phyloP scores from a whole-genome alignment of 352 stramenopile species.

The Globisporangium radiosum region DNA sequence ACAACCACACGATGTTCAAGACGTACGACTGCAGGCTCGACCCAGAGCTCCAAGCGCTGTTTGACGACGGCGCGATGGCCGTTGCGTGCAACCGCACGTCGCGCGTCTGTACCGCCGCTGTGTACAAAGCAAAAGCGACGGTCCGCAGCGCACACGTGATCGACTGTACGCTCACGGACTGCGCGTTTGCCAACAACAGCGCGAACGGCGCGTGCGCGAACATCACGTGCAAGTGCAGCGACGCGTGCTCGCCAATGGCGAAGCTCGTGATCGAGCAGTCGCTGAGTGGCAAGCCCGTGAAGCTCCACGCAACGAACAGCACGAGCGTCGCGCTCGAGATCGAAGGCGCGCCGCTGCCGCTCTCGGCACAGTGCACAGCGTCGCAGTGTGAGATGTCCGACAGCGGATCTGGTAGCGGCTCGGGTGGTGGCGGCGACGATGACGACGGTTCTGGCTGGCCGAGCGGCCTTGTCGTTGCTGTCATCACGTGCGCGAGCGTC shows the following conservation, averaged over 20 bases:
- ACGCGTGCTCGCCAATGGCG: constrained; percentile 48
- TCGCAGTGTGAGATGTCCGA: constrained; percentile 50
- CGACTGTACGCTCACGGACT: constrained; percentile 57
- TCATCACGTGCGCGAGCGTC: constrained; percentile 24
- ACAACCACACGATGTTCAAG: constrained; percentile 37
- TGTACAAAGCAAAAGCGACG: constrained; percentile 53
- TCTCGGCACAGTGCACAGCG: constrained; percentile 54
- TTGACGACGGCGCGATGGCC: constrained; percentile 57
- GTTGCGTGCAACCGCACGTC: constrained; percentile 49
- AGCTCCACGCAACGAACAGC: constrained; percentile 34
- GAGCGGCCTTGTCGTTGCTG: constrained; percentile 25
- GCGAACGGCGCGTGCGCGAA: constrained; percentile 32
- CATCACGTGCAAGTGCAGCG: constrained; percentile 64
- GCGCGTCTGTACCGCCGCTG: constrained; percentile 49
- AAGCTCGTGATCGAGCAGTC: constrained; percentile 59
- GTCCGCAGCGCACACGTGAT: constrained; percentile 53
- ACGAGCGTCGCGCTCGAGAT: constrained; percentile 61
- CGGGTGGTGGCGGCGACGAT: constrained; percentile 15
- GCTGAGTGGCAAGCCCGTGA: constrained; percentile 62
- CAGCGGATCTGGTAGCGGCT: constrained; percentile 17
- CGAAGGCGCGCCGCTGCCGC: constrained; percentile 57
- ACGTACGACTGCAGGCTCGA: constrained; percentile 65
- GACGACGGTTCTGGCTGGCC: constrained; percentile 11
- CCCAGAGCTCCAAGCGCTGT: constrained; percentile 45
- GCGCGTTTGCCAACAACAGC: constrained; percentile 34